phyloP scores from a whole-genome alignment of 805 yeast genomes.

The Sporopachydermia quercuum region DNA sequence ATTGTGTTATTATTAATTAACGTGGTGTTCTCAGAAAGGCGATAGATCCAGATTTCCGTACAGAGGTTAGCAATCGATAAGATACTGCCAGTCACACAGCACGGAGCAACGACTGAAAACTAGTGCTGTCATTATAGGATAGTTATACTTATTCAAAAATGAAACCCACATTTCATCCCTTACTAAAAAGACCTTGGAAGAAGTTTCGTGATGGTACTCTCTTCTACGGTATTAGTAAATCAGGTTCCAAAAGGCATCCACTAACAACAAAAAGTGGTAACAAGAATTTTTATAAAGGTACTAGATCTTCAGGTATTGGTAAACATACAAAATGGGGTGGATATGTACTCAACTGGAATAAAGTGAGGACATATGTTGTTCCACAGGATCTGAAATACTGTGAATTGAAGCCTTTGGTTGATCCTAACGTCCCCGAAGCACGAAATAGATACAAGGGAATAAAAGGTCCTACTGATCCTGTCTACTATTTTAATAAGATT shows the following conservation, averaged over 20 bases:
- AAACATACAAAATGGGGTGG: conserved; percentile 56
- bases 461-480: conserved; percentile 62
- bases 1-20: no score
- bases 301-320: conserved; percentile 90
- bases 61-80: no score
- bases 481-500: conserved; percentile 55
- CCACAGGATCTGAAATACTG: conserved; percentile 32
- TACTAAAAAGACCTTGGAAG: conserved; percentile 79
- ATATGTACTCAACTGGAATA: conserved; percentile 66
- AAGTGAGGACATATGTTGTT: conserved; percentile 81
- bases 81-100: no score
- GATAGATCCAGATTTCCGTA: no score
- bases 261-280: conserved; percentile 90
- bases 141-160: no score
- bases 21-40: no score
- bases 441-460: conserved; percentile 51
- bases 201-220: conserved; percentile 68
- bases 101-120: no score
- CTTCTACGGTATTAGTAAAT: conserved; percentile 64
- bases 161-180: conserved; percentile 21
- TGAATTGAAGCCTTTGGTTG: conserved; percentile 60
- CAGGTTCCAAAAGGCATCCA: conserved; percentile 73
- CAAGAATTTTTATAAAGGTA: conserved; percentile 89
- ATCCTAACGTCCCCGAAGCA: conserved; percentile 57
- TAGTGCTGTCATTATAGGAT: no score